phyloP scores from a whole-genome alignment of 331 rosid species.

The Quercus tomentella region DNA sequence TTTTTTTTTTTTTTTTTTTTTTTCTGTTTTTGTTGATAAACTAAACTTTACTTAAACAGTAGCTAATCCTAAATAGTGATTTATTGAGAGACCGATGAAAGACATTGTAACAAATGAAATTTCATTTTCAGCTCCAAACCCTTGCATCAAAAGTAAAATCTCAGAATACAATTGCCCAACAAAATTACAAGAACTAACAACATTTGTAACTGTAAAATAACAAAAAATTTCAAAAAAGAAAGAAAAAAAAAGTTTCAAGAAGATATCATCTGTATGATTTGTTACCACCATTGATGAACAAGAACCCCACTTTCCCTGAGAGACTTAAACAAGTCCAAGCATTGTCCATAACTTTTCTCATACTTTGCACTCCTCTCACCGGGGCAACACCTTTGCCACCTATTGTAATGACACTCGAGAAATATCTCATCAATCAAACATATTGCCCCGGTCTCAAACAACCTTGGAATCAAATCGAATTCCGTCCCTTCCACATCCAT shows the following conservation, averaged over 20 bases:
- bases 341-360: constrained; percentile 75
- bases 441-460: constrained; percentile 84
- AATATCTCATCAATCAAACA: constrained; percentile 90
- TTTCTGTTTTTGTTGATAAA: no score
- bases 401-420: constrained; percentile 92
- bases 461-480: constrained; percentile 79
- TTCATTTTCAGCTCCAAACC: constrained; percentile 37
- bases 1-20: no score
- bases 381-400: constrained; percentile 98
- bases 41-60: not conserved
- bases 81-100: not conserved
- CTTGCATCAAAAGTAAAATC: constrained; percentile 27
- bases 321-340: constrained; percentile 73
- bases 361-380: constrained; percentile 89
- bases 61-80: not conserved
- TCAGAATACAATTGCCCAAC: not conserved
- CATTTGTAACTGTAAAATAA: constrained; percentile 1
- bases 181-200: not conserved
- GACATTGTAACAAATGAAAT: not conserved
- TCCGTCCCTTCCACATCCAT: constrained; percentile 99
- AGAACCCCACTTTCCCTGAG: constrained; percentile 89
- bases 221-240: not conserved
- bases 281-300: constrained; percentile 93
- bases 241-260: constrained; percentile 14
- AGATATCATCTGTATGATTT: not conserved